Evolutionary conservation across 768 basidiomycete species (phyloP).

Genomic region (Hydnomerulius pinastri): DNA sequence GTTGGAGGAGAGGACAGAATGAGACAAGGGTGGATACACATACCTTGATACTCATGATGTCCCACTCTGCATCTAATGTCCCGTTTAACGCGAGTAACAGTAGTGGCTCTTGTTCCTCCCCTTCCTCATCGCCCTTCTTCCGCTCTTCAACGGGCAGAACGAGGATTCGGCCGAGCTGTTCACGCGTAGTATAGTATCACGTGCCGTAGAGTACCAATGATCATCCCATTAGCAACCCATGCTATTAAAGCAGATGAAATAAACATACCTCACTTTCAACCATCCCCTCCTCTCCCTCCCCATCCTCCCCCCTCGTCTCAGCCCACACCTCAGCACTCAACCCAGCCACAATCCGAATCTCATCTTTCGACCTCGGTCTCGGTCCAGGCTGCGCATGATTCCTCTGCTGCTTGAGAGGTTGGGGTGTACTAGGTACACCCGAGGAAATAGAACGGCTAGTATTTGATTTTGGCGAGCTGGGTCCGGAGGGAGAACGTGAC

Average conservation of each 20-base stretch:
- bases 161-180: constrained; percentile 68
- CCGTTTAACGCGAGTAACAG: constrained; percentile 74
- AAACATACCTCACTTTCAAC: constrained; percentile 72
- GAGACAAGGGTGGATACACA: constrained; percentile 8
- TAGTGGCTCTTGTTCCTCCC: constrained; percentile 46
- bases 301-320: constrained; percentile 59
- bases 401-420: constrained; percentile 14
- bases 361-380: constrained; percentile 62
- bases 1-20: not conserved
- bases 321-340: constrained; percentile 77
- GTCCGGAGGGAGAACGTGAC: constrained; percentile 10
- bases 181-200: not conserved
- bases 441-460: constrained; percentile 3
- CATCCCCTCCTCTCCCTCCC: constrained; percentile 46
- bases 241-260: not conserved
- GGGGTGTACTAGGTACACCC: constrained; percentile 5
- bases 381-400: not conserved
- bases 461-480: constrained; percentile 12
- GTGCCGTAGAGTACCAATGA: constrained; percentile 1
- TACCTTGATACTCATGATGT: constrained; percentile 64
- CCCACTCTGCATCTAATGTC: constrained; percentile 63
- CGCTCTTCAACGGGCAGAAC: constrained; percentile 62
- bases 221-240: not conserved
- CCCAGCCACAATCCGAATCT: constrained; percentile 71
- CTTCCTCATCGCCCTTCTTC: constrained; percentile 7